phyloP scores from a whole-genome alignment of 441 rosid species.

The Arabidopsis lyrata region DNA sequence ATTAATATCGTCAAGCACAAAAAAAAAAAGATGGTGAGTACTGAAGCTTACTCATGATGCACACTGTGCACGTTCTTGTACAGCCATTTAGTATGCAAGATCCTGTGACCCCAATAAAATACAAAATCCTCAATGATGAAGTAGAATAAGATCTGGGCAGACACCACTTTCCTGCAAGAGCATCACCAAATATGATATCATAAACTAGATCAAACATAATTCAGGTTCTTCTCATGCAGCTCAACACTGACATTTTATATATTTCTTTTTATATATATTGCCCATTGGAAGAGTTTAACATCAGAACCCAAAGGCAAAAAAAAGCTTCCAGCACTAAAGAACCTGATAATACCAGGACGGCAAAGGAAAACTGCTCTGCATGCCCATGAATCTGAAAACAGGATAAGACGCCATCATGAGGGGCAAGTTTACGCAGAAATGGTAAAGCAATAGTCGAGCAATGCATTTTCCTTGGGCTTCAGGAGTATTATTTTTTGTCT shows the following conservation, averaged over 20 bases:
- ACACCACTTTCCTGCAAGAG: constrained; percentile 74
- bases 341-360: constrained; percentile 99
- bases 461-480: constrained; percentile 96
- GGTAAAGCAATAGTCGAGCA: constrained; percentile 76
- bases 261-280: neutral
- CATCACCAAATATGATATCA: constrained; percentile 35
- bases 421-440: constrained; percentile 88
- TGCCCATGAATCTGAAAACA: constrained; percentile 92
- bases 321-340: constrained; percentile 60
- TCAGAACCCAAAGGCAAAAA: constrained; percentile 47
- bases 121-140: constrained; percentile 96
- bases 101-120: constrained; percentile 96
- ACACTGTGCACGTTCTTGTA: constrained; percentile 97
- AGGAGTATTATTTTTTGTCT: constrained; percentile 83
- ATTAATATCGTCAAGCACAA: neutral
- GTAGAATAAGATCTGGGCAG: constrained; percentile 81
- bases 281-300: constrained; percentile 37
- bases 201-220: constrained; percentile 27
- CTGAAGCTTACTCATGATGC: constrained; percentile 89
- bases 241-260: constrained; percentile 35
- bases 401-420: constrained; percentile 91
- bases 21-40: constrained; percentile 4
- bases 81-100: constrained; percentile 92
- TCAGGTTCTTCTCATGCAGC: constrained; percentile 48
- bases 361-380: constrained; percentile 88